Conservation (phyloP, 2,329 filamentous ascomycete genomes). For the Xylaria sp. region DNA sequence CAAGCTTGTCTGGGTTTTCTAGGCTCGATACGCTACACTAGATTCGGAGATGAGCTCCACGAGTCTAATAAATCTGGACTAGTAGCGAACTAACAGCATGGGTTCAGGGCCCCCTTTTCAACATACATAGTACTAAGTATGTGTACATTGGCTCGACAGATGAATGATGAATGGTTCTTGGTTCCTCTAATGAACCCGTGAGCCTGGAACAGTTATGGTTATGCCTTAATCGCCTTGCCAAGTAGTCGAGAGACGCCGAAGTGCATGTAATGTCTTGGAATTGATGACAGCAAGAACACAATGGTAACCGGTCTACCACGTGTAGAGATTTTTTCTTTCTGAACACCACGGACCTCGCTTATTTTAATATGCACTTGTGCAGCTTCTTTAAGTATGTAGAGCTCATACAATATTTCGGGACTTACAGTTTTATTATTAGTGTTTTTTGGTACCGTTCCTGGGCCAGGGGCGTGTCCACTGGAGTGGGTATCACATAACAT, state of each 20-base stretch:
- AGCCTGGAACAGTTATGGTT: slow-evolving; percentile 1
- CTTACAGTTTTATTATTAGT: background rate
- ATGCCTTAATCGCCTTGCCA: slow-evolving; percentile 12
- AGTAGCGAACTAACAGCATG: slow-evolving; percentile 20
- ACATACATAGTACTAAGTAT: no score
- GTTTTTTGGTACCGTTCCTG: slow-evolving; percentile 5
- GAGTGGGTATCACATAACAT: slow-evolving; percentile 32
- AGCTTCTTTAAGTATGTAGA: background rate
- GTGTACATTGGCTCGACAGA: slow-evolving; percentile 2
- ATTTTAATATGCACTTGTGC: background rate
- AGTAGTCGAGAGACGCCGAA: background rate
- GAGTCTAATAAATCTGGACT: slow-evolving; percentile 13
- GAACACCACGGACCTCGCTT: background rate
- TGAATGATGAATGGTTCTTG: slow-evolving; percentile 9
- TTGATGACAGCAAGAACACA: slow-evolving; percentile 11
- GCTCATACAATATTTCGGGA: background rate
- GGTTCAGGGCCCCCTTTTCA: slow-evolving; percentile 22
- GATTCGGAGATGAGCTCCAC: slow-evolving; percentile 24
- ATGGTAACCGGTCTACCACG: slow-evolving; percentile 2
- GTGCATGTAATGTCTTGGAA: slow-evolving; percentile 23
- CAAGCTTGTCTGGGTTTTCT: slow-evolving; percentile 20
- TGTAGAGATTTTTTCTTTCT: background rate
- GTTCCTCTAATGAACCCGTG: slow-evolving; percentile 14
- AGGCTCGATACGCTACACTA: slow-evolving; percentile 9
- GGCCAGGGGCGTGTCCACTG: slow-evolving; percentile 22